Evolutionary conservation across 1,284 basidiomycete genomes (phyloP).

Genomic region (Ustilago curta): DNA sequence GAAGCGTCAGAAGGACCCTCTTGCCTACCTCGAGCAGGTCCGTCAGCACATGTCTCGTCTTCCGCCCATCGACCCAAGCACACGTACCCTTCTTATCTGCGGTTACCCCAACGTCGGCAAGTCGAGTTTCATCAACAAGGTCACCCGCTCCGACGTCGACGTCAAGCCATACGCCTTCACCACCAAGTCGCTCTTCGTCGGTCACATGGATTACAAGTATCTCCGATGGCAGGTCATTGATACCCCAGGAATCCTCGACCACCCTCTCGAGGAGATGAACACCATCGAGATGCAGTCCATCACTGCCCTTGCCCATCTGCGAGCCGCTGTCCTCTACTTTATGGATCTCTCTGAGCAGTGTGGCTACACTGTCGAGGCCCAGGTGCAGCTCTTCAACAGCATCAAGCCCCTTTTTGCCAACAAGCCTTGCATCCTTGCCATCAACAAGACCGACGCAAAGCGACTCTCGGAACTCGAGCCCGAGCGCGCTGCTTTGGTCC

Average conservation of each 20-base stretch:
- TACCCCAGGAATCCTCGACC: conserved; percentile 68
- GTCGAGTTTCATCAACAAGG: conserved; percentile 69
- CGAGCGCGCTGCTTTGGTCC: conserved; percentile 59
- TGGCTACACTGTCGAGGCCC: conserved; percentile 68
- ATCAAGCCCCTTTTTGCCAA: conserved; percentile 69
- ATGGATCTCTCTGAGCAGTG: conserved; percentile 69
- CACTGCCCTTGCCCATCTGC: conserved; percentile 67
- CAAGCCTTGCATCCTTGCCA: conserved; percentile 68
- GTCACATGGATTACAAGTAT: conserved; percentile 70
- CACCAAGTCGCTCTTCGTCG: conserved; percentile 69
- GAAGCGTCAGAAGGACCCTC: conserved; percentile 68
- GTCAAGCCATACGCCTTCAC: conserved; percentile 69
- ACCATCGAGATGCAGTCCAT: conserved; percentile 70
- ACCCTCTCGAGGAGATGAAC: conserved; percentile 70
- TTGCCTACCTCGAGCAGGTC: conserved; percentile 69
- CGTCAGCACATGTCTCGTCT: conserved; percentile 70
- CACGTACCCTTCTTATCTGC: conserved; percentile 66
- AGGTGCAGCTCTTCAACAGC: conserved; percentile 68
- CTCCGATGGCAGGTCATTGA: conserved; percentile 69
- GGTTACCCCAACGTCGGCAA: conserved; percentile 69
- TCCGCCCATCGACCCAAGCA: conserved; percentile 67
- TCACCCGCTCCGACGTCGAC: conserved; percentile 68
- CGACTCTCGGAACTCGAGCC: conserved; percentile 62
- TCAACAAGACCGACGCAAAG: conserved; percentile 68
- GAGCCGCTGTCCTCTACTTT: conserved; percentile 68